phyloP scores from a whole-genome alignment of 176 grass and related monocot genomes.

The Areca catechu region DNA sequence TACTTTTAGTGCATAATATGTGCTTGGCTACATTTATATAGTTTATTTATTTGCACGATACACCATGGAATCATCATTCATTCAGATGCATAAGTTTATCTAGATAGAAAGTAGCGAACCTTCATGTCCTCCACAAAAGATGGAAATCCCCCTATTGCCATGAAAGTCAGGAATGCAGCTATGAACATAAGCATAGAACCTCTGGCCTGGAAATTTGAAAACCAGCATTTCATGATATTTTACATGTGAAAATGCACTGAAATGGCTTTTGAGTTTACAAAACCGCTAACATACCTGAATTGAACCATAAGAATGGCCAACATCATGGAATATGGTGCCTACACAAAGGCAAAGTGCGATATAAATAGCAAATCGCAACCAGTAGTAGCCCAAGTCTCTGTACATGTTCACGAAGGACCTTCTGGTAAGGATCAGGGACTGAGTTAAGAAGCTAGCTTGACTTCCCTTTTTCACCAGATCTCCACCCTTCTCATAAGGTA shows the following conservation, averaged over 20 bases:
- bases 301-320: constrained; percentile 60
- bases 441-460: constrained; percentile 55
- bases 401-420: constrained; percentile 98
- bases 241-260: too few relatives aligned
- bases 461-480: constrained; percentile 41
- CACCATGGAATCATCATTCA: too few relatives aligned
- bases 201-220: constrained; percentile 41
- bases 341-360: constrained; percentile 63
- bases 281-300: constrained; percentile 38
- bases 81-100: too few relatives aligned
- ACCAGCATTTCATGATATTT: background rate
- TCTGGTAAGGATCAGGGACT: constrained; percentile 55
- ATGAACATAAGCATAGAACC: constrained; percentile 82
- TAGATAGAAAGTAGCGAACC: constrained; percentile 15
- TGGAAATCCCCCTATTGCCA: constrained; percentile 92
- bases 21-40: too few relatives aligned
- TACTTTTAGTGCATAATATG: too few relatives aligned
- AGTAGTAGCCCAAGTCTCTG: constrained; percentile 87
- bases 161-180: constrained; percentile 84
- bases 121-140: constrained; percentile 99
- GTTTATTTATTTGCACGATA: too few relatives aligned
- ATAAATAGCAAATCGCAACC: constrained; percentile 76
- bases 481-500: constrained; percentile 37
- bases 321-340: constrained; percentile 55
- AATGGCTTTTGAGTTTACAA: too few relatives aligned